phyloP scores from a whole-genome alignment of 169 alveolate genomes.

The Plasmodium gaboni region DNA sequence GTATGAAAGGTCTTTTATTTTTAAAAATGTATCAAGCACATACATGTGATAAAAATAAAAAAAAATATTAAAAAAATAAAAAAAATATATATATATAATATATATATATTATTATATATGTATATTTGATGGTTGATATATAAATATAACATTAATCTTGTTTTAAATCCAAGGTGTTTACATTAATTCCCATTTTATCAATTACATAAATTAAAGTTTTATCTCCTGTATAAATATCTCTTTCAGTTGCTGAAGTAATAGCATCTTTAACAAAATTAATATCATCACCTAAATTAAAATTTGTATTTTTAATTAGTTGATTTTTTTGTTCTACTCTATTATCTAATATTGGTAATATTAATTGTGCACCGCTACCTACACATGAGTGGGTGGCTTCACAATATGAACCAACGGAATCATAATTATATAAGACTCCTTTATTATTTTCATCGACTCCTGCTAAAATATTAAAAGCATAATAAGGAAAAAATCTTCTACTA shows the following conservation, averaged over 20 bases:
- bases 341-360: conserved; percentile 93
- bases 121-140: too few relatives aligned
- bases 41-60: too few relatives aligned
- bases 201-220: conserved; percentile 84
- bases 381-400: conserved; percentile 91
- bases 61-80: too few relatives aligned
- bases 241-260: conserved; percentile 93
- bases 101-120: too few relatives aligned
- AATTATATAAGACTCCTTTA: conserved; percentile 91
- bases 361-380: conserved; percentile 93
- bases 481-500: conserved; percentile 95
- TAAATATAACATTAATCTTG: conserved; percentile 36
- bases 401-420: conserved; percentile 95
- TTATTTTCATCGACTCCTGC: conserved; percentile 89
- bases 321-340: conserved; percentile 83
- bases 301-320: conserved; percentile 79
- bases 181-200: conserved; percentile 78
- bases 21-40: too few relatives aligned
- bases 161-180: conserved; percentile 67
- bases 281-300: conserved; percentile 80
- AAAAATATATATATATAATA: too few relatives aligned
- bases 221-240: conserved; percentile 96
- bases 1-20: too few relatives aligned
- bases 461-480: conserved; percentile 93
- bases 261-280: conserved; percentile 93